Percentiles rank a stretch among this genome's conserved stretches.
These are phyloP conservation scores for Trypanosoma avium DNA, from an alignment of 208 protist species.

Conservation along the genomic window DNA sequence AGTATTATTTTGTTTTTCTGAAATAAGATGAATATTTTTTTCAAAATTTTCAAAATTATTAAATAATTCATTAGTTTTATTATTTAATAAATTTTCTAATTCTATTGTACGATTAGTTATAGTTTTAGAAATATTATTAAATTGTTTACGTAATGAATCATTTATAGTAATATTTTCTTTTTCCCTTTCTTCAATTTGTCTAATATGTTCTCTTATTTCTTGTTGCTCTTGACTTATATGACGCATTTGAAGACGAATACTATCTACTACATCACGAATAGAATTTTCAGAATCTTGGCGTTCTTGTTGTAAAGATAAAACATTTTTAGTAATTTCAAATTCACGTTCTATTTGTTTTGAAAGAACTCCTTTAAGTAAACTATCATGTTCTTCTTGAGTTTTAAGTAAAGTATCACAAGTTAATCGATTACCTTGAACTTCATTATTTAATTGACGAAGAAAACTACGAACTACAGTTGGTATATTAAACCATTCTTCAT, in stretches of 20 bases:
- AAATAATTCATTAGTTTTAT: background rate
- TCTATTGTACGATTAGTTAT: conserved; percentile 4
- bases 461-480: conserved; percentile 57
- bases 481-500: conserved; percentile 82
- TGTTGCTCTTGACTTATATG: conserved; percentile 45
- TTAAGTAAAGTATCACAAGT: conserved; percentile 6
- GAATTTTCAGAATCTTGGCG: conserved; percentile 1
- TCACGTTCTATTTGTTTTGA: conserved; percentile 20
- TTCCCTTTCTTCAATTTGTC: conserved; percentile 18
- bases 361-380: conserved; percentile 9
- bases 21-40: conserved; percentile 21
- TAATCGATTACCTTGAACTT: conserved; percentile 32
- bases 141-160: background rate
- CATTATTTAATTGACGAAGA: conserved; percentile 55
- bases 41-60: conserved; percentile 24
- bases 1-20: conserved; percentile 7
- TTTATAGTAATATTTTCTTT: background rate
- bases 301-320: conserved; percentile 12
- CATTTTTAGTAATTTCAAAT: conserved; percentile 14
- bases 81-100: conserved; percentile 1
- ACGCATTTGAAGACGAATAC: conserved; percentile 19
- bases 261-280: conserved; percentile 7
- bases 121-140: conserved; percentile 12
- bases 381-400: conserved; percentile 15
- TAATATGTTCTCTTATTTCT: conserved; percentile 42